Evolutionary conservation across 2,329 filamentous ascomycete species (phyloP), one percentile per base, ranked within the genome.

Genomic region (Aspergillus novofumigatus): DNA sequence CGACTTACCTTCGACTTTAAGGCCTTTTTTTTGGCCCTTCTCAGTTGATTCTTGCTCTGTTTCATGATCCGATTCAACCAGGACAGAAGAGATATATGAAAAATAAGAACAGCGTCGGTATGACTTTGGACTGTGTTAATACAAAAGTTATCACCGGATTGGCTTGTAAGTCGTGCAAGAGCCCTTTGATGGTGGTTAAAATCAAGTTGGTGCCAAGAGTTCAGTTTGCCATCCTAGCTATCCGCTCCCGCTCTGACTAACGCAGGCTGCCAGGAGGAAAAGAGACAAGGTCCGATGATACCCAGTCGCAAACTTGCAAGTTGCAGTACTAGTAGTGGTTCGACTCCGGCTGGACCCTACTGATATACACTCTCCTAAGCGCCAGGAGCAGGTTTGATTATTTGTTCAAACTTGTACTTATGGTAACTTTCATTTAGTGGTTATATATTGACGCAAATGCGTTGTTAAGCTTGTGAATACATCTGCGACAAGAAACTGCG

Each of bases 1-100:
- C 20, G 21, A 62, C 72, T 78, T 73, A 83, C 78, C 64, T 84
- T 76, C 69, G 86, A 86, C 79, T 95, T 95, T 72, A 91, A 86
- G 68, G 91, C 89, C 86, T 96, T 97, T 84, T 94, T 96, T 81
- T 93, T 92, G 51, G 91, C 90, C 74, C 93, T 87, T 74, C 92
- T 86, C 80, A 92, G 88, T 77, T 96, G 91, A 77, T 97, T 97
- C 81, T 97, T 97, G 73, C 89, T 92, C 80, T 89, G 86, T 80
- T 93, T 95, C 72, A 72, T 72, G 49, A 38, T 38, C 32, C 17
- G 5, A 17, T 38, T n/a, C 32, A 7, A 1, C 14, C 6, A 17
- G 14, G 5, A 3, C 32, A 38, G 32, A 17, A 3, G 32, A 38
- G 32, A 17, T 7, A 17, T 38, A 17, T 7, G 5, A 44, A 10